Evolutionary conservation across 306 rosid genomes (phyloP), one percentile per base, ranked within the genome.

Genomic region (Mimosa bimucronata): DNA sequence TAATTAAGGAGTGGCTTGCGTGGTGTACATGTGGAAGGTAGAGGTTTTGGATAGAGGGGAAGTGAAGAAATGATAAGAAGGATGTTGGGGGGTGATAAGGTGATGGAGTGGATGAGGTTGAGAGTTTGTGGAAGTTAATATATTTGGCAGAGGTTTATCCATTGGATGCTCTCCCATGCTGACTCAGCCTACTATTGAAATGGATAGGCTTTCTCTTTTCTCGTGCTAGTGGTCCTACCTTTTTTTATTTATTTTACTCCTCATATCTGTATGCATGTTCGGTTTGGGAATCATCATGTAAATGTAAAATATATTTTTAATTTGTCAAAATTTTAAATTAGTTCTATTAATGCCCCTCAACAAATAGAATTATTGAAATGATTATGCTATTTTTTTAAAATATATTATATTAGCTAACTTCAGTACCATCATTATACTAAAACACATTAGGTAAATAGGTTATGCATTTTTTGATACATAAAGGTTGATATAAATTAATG

Each of bases 191-290:
- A 13, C 48, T 78, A 29, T 74, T 73, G 50, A 37, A 83, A 31
- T 68, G 91, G 94, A 90, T 90, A 90, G 77, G 68, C 15, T 80
- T 79, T 57, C 57, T 40, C 58, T 44, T 66, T 23, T 73, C 8
- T 13, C 6, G 28, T 40, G 0, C n/a, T 5, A n/a, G 53, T 71
- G 80, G 82, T 52, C 84, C 75, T 48, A 31, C 52, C 62, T 26
- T 15, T 1, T 13, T 9, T 57, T 3, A 0, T 15, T 55, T 53
- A 50, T 50, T 50, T 50, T 50, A 50, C 18, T 18, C 2, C 7
- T n/a, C n/a, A n/a, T n/a, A n/a, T n/a, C n/a, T n/a, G n/a, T n/a
- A n/a, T n/a, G n/a, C n/a, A n/a, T n/a, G n/a, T n/a, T n/a, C n/a
- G n/a, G n/a, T n/a, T n/a, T n/a, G n/a, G n/a, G n/a, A n/a, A n/a